phyloP scores from a whole-genome alignment of 192 early-diverging fungal species.

The Umbelopsis ramanniana region DNA sequence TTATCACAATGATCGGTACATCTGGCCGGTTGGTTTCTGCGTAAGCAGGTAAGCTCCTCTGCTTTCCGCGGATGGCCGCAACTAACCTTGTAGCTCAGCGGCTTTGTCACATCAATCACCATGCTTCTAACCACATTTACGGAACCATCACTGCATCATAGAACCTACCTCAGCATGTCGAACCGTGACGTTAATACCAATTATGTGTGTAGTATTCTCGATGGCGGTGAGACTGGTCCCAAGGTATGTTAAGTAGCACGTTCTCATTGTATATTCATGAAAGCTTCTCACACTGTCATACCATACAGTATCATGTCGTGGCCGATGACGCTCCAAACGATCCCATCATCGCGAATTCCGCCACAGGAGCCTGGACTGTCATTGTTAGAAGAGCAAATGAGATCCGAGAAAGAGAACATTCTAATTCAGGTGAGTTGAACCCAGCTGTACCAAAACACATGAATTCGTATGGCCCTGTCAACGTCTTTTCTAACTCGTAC shows the following conservation, averaged over 20 bases:
- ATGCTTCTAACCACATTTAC: too few relatives aligned
- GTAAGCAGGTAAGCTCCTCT: conserved; percentile 47
- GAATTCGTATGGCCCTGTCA: background rate
- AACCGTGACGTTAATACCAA: conserved; percentile 49
- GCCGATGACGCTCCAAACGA: conserved; percentile 79
- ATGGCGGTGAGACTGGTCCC: conserved; percentile 77
- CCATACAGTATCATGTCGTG: conserved; percentile 72
- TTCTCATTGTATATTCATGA: background rate
- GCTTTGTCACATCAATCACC: background rate
- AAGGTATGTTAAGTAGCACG: conserved; percentile 23
- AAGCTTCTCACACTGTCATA: background rate
- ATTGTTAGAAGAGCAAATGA: conserved; percentile 83
- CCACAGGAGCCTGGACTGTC: conserved; percentile 91
- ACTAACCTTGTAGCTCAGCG: background rate
- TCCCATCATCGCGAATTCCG: conserved; percentile 76
- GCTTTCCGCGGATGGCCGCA: background rate
- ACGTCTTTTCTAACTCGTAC: background rate
- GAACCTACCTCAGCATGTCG: conserved; percentile 62
- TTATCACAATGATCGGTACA: conserved; percentile 93
- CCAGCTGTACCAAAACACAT: background rate
- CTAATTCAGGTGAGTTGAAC: conserved; percentile 59
- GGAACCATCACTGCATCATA: conserved; percentile 7
- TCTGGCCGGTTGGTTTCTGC: conserved; percentile 91
- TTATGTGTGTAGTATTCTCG: conserved; percentile 78
- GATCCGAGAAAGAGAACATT: conserved; percentile 78